Base-by-base conservation (phyloP, 2,329 filamentous ascomycete genomes). In the Pseudogymnoascus sp. region DNA sequence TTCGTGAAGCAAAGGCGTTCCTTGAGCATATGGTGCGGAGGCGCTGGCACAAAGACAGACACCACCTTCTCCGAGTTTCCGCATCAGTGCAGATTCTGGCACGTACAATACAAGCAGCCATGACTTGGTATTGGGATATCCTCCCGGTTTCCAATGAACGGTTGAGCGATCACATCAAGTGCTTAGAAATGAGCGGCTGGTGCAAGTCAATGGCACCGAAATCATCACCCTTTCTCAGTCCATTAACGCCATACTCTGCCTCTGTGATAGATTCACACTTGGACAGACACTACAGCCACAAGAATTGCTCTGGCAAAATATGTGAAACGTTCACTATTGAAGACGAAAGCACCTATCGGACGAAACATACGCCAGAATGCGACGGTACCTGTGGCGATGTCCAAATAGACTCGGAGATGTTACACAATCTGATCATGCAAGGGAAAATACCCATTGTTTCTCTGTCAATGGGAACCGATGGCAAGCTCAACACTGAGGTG, bases 281-380 rank as follows among this genome's bases (percentile, higher is more conserved):
- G 28, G 47, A 11, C 4, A 53, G 28, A 33, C 47, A 30, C n/a
- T n/a, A 33, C 9, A 30, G 18, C 33, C 47, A 53, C 47, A 33
- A 25, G 9, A 33, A 53, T 12, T 53, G 47, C 28, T 12, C 47
- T 1, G 47, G 28, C 1, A 18, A 6, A 12, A 18, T 53, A 15
- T 53, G 47, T 30, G 47, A 53, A 18, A 20, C 47, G n/a, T 53
- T 33, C 18, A 33, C 25, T 33, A 53, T 53, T 1, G 39, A 25
- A 43, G 47, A 53, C 28, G 47, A 53, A 53, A 53, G 28, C 47
- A 53, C 47, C 25, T 53, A 53, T 53, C n/a, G 4, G 28, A 53
- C 47, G 18, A 53, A 33, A 53, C 47, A 53, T 53, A 53, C 47
- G 14, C 25, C 47, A 33, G 47, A 53, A 33, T 53, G 47, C 11